These are phyloP conservation scores for Blastobotrys malaysiensis DNA, from an alignment of 1,139 yeast genomes.

Conservation along the genomic window DNA sequence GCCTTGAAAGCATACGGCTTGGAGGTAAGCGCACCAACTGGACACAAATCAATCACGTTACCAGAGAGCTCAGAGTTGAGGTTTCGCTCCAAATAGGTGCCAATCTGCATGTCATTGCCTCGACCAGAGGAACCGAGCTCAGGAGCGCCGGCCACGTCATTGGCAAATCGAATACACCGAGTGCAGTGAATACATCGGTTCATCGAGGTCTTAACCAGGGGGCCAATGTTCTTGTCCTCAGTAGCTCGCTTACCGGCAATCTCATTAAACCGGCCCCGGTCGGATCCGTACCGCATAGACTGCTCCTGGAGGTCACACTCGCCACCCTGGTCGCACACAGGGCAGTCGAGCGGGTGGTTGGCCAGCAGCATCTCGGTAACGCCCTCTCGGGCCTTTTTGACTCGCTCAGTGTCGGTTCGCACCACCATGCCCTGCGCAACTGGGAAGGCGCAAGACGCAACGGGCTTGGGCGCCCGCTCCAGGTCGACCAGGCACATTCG, in stretches of 20 bases:
- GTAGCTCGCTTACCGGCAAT: conserved; percentile 84
- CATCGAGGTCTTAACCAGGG: conserved; percentile 85
- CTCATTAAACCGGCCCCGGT: conserved; percentile 80
- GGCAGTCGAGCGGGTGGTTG: conserved; percentile 90
- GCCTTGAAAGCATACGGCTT: conserved; percentile 90
- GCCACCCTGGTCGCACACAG: conserved; percentile 92
- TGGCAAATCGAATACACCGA: conserved; percentile 83
- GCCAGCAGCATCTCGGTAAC: conserved; percentile 85
- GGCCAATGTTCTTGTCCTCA: conserved; percentile 87
- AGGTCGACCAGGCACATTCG: conserved; percentile 92
- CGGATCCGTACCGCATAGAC: conserved; percentile 76
- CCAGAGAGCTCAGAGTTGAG: conserved; percentile 84
- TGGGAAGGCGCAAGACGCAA: conserved; percentile 90
- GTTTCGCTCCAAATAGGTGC: conserved; percentile 81
- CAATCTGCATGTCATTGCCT: conserved; percentile 90
- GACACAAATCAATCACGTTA: conserved; percentile 83
- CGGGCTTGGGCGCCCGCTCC: conserved; percentile 84
- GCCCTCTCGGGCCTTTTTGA: conserved; percentile 82
- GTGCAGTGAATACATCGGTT: conserved; percentile 93
- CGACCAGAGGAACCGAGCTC: conserved; percentile 87
- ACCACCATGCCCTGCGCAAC: conserved; percentile 88
- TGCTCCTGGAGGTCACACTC: conserved; percentile 93
- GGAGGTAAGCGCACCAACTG: conserved; percentile 87
- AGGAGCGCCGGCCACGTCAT: conserved; percentile 91
- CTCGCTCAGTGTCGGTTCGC: conserved; percentile 73